These are phyloP conservation scores for Fonsecaea pedrosoi DNA, from an alignment of 2,329 filamentous ascomycete species.

Conservation along the genomic window DNA sequence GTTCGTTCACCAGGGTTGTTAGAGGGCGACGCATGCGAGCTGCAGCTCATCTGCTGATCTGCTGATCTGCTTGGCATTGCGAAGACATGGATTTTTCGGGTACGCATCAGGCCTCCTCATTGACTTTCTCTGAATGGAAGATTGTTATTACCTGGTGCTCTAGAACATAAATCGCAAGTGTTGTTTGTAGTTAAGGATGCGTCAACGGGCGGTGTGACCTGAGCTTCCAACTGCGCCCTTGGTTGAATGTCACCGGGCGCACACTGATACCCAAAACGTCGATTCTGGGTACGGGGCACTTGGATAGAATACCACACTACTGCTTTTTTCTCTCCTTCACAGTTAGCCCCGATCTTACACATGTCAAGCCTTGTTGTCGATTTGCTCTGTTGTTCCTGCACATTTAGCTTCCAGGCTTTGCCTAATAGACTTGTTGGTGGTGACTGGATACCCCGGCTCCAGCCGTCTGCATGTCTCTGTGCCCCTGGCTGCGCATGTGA, in stretches of 20 bases:
- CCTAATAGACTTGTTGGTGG: conserved; percentile 1
- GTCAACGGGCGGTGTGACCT: too few relatives aligned
- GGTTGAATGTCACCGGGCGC: too few relatives aligned
- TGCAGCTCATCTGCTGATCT: not conserved
- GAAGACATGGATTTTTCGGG: not conserved
- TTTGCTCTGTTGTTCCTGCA: conserved; percentile 13
- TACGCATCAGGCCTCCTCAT: not conserved
- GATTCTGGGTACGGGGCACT: not conserved
- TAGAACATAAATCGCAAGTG: too few relatives aligned
- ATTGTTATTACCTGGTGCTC: too few relatives aligned
- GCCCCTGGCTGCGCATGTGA: conserved; percentile 11
- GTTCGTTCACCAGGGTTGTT: not conserved
- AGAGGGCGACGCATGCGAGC: not conserved
- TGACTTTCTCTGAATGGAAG: not conserved
- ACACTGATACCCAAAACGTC: too few relatives aligned
- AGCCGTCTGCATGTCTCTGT: conserved; percentile 23
- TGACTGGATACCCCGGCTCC: conserved; percentile 6
- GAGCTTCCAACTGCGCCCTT: too few relatives aligned
- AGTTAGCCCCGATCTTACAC: conserved; percentile 18
- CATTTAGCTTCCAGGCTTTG: conserved; percentile 17
- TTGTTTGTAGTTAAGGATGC: too few relatives aligned
- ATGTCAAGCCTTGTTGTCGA: conserved; percentile 19
- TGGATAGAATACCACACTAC: too few relatives aligned
- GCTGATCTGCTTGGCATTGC: conserved; percentile 6
- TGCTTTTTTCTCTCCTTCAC: not conserved